A percentile compares a stretch with the other conserved stretches of the same genome.
These are phyloP conservation scores for Cladosporium sp. DNA, from an alignment of 2,329 filamentous ascomycete genomes.

Conservation along the genomic window DNA sequence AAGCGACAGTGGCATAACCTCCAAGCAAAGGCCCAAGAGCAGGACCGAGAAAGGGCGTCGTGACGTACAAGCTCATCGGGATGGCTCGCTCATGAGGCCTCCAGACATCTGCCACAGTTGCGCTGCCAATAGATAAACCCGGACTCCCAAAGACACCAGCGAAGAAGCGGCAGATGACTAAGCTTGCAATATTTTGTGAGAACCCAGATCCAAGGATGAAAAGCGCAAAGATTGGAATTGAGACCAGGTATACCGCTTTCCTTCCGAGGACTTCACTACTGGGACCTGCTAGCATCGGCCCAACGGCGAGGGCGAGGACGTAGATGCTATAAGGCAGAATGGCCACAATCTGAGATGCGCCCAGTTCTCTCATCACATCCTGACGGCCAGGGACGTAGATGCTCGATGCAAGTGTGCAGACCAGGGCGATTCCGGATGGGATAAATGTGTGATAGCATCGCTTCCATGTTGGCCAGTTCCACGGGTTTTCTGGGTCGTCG, in stretches of 20 bases:
- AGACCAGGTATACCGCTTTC: constrained; percentile 47
- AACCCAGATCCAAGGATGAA: constrained; percentile 56
- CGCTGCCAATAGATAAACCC: constrained; percentile 35
- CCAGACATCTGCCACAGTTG: constrained; percentile 21
- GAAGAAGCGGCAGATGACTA: constrained; percentile 61
- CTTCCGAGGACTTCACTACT: constrained; percentile 57
- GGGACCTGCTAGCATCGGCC: constrained; percentile 57
- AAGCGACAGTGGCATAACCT: constrained; percentile 16
- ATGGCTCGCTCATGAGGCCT: constrained; percentile 15
- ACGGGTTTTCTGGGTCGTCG: constrained; percentile 45
- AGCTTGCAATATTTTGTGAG: constrained; percentile 45
- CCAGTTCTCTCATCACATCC: constrained; percentile 50
- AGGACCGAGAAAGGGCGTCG: constrained; percentile 35
- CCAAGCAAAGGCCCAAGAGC: constrained; percentile 39
- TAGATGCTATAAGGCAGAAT: constrained; percentile 57
- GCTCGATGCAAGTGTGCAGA: constrained; percentile 32
- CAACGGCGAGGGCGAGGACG: constrained; percentile 56
- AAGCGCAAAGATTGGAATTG: constrained; percentile 46
- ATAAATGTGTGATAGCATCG: constrained; percentile 38
- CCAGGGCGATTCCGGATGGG: constrained; percentile 29
- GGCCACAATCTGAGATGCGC: constrained; percentile 52
- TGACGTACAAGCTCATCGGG: constrained; percentile 21
- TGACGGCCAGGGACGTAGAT: constrained; percentile 19
- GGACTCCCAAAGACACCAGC: constrained; percentile 67
- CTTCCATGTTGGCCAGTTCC: constrained; percentile 48